These are phyloP conservation scores for Isabelozyma rhagii DNA, from an alignment of 805 yeast genomes.

Conservation along the genomic window DNA sequence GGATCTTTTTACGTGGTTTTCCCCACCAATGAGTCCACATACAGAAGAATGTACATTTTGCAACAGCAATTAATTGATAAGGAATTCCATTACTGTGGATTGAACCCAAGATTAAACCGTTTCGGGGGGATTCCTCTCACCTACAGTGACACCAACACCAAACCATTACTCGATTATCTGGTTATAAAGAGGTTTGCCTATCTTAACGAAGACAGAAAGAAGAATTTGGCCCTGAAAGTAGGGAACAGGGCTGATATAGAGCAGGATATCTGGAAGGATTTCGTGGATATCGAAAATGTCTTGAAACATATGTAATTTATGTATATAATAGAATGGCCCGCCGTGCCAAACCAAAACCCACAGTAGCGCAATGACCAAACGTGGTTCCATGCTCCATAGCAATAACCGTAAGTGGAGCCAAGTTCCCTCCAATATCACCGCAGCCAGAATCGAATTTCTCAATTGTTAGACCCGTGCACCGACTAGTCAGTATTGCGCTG, in stretches of 20 bases:
- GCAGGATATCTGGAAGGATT: conserved; percentile 65
- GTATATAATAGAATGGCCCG: conserved; percentile 1
- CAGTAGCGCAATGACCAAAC: too few relatives aligned
- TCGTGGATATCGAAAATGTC: conserved; percentile 52
- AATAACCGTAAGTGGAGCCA: too few relatives aligned
- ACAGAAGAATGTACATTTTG: conserved; percentile 75
- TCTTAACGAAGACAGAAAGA: conserved; percentile 57
- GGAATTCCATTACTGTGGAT: conserved; percentile 67
- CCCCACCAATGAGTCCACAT: conserved; percentile 73
- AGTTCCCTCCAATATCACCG: too few relatives aligned
- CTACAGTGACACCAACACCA: conserved; percentile 38
- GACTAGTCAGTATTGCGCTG: not conserved
- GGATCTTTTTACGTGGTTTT: conserved; percentile 74
- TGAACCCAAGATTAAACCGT: conserved; percentile 74
- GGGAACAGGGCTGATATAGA: conserved; percentile 49
- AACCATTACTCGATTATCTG: conserved; percentile 66
- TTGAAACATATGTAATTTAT: conserved; percentile 19
- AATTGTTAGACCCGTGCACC: not conserved
- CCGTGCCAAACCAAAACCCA: conserved; percentile 4
- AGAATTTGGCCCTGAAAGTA: conserved; percentile 51
- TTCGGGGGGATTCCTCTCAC: conserved; percentile 40
- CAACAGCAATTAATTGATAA: conserved; percentile 87
- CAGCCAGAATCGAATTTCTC: not conserved
- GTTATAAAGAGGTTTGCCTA: conserved; percentile 52
- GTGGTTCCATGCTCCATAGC: too few relatives aligned